Evolutionary conservation across 78 protist genomes (phyloP), one percentile per base, ranked within the genome.

Genomic region (Planoprotostelium fungivorum): DNA sequence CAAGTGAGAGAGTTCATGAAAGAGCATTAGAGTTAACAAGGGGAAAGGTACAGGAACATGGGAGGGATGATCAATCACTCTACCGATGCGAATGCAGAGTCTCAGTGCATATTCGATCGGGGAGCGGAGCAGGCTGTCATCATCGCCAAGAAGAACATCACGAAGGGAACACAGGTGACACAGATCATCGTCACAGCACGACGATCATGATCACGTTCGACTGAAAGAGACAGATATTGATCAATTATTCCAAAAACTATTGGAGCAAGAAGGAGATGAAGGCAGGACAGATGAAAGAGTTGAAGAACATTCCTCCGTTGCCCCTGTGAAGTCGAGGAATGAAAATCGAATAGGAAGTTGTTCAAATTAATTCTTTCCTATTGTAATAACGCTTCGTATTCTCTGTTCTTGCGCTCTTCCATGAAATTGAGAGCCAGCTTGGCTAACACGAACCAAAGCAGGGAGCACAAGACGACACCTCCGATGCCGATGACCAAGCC

Each of bases 1-100:
- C 0, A 39, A 51, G 73, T 51, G 16, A 16, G 73, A 25, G 31
- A 51, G 31, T 16, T 51, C 73, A 51, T 51, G 73, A 25, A 5
- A 16, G 16, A 5, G 73, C 73, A 5, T 5, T 51, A 16, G 73
- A 25, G 73, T 51, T 16, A 16, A 51, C 73, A 51, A 25, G 73
- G 5, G 31, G 5, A 16, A 51, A 51, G 90, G 29, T 89, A 89
- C 37, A 84, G 94, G 63, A 90, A 90, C 36, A 16, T 92, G 87
- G 94, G 94, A 37, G 94, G 94, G 35, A 92, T 92, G 94, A 89
- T 92, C 36, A 92, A 92, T 73, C 94, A 92, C 36, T 92, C 94
- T 10, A 34, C 86, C 28, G 90, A 92, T 37, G 63, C 83, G 36
- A 92, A 92, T 34, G 94, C 94, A 1, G 88, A 89, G 63, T 83